phyloP scores from a whole-genome alignment of 139 green algal species.

The Haematococcus sp. region DNA sequence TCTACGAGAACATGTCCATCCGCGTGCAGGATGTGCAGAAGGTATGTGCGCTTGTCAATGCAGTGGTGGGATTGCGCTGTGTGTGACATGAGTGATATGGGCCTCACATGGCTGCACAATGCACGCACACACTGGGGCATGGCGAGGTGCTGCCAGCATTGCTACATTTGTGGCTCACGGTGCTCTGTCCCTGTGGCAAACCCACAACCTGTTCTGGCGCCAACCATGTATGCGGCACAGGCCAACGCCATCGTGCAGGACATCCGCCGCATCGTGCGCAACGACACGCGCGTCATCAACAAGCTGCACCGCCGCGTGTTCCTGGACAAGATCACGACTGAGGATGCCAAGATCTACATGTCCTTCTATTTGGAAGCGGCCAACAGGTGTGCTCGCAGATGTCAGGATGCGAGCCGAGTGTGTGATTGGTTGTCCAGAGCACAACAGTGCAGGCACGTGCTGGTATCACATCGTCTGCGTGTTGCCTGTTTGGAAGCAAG shows the following conservation, averaged over 20 bases:
- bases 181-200: too few species aligned
- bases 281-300: conserved; percentile 83
- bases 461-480: too few species aligned
- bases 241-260: conserved; percentile 55
- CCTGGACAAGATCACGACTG: conserved; percentile 76
- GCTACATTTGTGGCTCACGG: too few species aligned
- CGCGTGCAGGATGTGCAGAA: conserved; percentile 65
- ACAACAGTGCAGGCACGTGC: too few species aligned
- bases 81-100: background rate
- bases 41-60: conserved; percentile 33
- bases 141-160: too few species aligned
- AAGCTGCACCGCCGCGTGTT: conserved; percentile 89
- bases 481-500: too few species aligned
- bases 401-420: too few species aligned
- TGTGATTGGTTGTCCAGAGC: too few species aligned
- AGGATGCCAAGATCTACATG: conserved; percentile 51
- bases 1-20: conserved; percentile 78
- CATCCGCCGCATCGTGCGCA: conserved; percentile 74
- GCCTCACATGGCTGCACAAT: background rate
- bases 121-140: background rate
- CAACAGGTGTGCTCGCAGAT: conserved; percentile 64
- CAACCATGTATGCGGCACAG: conserved; percentile 7
- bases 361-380: conserved; percentile 75
- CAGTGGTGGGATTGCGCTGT: conserved; percentile 6
- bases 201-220: too few species aligned